A percentile compares a stretch with the other conserved stretches of the same genome.
phyloP scores from a whole-genome alignment of 225 moss, liverwort and hornwort genomes.

The Ulota crispa region DNA sequence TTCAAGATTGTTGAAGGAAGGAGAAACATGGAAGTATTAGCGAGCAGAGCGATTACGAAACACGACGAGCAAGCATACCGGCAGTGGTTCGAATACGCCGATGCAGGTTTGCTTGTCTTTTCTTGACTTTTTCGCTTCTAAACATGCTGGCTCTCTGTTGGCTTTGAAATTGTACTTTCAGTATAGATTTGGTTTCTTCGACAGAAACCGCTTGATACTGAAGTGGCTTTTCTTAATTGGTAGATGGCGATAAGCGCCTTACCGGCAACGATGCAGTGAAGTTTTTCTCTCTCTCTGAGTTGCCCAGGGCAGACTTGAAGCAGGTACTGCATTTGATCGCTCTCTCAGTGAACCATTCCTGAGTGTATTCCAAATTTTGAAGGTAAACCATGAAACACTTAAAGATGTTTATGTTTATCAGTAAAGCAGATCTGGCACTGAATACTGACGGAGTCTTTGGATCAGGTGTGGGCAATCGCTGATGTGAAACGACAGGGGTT shows the following conservation, averaged over 20 bases:
- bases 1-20: neutral
- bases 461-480: slow-evolving; percentile 93
- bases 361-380: neutral
- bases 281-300: slow-evolving; percentile 83
- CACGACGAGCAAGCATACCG: slow-evolving; percentile 83
- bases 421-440: neutral
- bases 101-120: slow-evolving; percentile 56
- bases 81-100: slow-evolving; percentile 93
- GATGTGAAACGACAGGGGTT: slow-evolving; percentile 92
- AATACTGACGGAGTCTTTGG: neutral
- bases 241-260: slow-evolving; percentile 90
- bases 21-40: slow-evolving; percentile 69
- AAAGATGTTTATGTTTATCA: neutral
- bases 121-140: too few relatives aligned
- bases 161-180: neutral
- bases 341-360: neutral
- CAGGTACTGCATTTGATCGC: slow-evolving; percentile 46
- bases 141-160: neutral
- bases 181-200: neutral
- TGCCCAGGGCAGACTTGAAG: slow-evolving; percentile 86
- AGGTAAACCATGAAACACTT: too few relatives aligned
- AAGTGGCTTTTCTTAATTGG: neutral
- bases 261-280: slow-evolving; percentile 98
- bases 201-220: neutral
- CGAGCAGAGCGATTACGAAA: slow-evolving; percentile 61